Base-by-base conservation (phyloP, 2,329 filamentous ascomycete genomes). In the Chaetomiaceae sp. region DNA sequence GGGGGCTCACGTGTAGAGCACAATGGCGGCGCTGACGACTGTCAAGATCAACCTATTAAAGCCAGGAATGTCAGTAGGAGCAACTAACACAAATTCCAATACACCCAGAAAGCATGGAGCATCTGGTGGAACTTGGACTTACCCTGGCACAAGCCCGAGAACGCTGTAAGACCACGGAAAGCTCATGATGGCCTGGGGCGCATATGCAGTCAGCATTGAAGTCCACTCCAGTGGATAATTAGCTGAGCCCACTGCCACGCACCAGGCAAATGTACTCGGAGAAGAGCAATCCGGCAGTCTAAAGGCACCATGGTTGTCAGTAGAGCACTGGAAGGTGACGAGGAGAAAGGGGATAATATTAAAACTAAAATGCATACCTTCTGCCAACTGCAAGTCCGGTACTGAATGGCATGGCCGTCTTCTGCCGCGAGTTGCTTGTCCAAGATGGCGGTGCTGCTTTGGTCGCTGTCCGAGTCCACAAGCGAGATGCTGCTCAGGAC, bases 151-250 rank as follows among this genome's bases (percentile, higher is more conserved):
- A 14, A 96, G 77, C 7, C 91, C 91, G 7, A 96, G 79, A 23
- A 92, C 73, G 38, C 89, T 88, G 69, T 96, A 96, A 0, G 89
- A 95, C 78, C 87, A 95, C 0, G 91, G 91, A 60, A 96, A 96
- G 44, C 88, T 95, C 90, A 96, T 96, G 65, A 96, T 96, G 52
- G 81, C 75, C 69, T 40, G 14, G 16, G 2, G 10, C 17, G 2
- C 19, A 4, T n/a, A 10, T 14, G 17, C 10, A 23, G 8, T 40
- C 23, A 30, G 25, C 25, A 27, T 27, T 27, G 25, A 27, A 27
- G 25, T 7, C 25, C 10, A 10, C 25, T 6, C 6, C 25, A 27
- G n/a, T n/a, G n/a, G n/a, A n/a, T n/a, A n/a, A n/a, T n/a, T n/a
- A n/a, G n/a, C n/a, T n/a, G n/a, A n/a, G n/a, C n/a, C n/a, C 25